Evolutionary conservation across 2,329 filamentous ascomycete species (phyloP), one percentile per base, ranked within the genome.

Genomic region (Penicillium sp.): DNA sequence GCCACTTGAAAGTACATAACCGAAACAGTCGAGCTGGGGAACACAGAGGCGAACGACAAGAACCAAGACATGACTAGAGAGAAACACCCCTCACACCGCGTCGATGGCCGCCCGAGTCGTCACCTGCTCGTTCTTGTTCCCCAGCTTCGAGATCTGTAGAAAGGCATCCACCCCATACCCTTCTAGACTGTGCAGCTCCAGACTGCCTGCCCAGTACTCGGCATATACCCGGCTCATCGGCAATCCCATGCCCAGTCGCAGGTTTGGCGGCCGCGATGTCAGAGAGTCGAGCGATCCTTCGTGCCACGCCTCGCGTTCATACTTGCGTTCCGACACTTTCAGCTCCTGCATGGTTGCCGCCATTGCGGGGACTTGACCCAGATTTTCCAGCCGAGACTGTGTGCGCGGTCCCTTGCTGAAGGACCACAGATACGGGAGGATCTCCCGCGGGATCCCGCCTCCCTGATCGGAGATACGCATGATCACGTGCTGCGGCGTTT

Each of bases 81-180:
- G 35, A 49, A 37, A 45, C 56, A 38, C 33, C 19, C 30, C 38
- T 77, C 82, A 91, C 13, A 93, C 86, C 22, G 90, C 89, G 77
- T 93, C 91, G 83, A 93, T 92, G 66, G 85, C 88, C 28, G 91
- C 91, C 71, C 91, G 83, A 30, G 88, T 92, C 19, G 85, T 92
- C 64, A 99, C 83, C 77, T 96, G 92, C 81, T 99, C 95, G 73
- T 98, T 97, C 83, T 97, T 97, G 77, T 99, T 99, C 22, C 95
- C 95, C 60, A 99, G 83, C 76, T 96, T 96, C 5, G 92, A 96
- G 63, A 99, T 97, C 75, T 98, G 93, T 65, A 99, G 80, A 73
- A 99, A 99, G 0, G 91, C 93, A 80, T 99, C 95, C 7, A 96
- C 92, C 15, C 95, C 95, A 75, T 97, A 98, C 0, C 95, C 96